Evolutionary conservation across 2,329 filamentous ascomycete species (phyloP).

Genomic region (Colletotrichum chlorophyti): DNA sequence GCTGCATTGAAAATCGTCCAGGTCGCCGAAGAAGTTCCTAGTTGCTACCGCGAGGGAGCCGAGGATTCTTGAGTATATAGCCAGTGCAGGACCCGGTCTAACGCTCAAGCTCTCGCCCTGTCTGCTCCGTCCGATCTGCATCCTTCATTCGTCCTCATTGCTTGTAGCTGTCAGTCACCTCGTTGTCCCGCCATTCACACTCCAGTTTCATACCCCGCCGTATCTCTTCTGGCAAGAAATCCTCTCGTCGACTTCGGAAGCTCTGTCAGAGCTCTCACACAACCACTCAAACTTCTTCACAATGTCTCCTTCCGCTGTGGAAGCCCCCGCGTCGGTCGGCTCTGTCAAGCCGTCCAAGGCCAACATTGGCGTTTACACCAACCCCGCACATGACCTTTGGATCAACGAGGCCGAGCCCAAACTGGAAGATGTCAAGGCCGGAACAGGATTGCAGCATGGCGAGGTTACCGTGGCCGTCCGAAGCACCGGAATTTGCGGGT

Average conservation of each 20-base stretch:
- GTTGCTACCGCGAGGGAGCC: conserved; percentile 2
- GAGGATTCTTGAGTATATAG: conserved; percentile 21
- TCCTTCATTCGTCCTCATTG: neutral
- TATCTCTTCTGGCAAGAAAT: neutral
- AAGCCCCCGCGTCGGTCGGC: conserved; percentile 31
- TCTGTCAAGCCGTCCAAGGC: conserved; percentile 66
- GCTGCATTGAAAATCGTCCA: conserved; percentile 16
- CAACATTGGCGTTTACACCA: conserved; percentile 97
- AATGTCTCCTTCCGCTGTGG: conserved; percentile 45
- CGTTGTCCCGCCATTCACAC: neutral
- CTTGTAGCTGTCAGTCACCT: neutral
- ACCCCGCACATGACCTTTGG: conserved; percentile 92
- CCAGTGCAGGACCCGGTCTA: neutral
- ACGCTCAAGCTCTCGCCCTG: neutral
- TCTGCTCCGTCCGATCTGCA: neutral
- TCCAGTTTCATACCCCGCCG: conserved; percentile 10
- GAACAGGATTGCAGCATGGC: conserved; percentile 73
- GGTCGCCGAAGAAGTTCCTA: neutral
- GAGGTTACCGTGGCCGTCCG: conserved; percentile 90
- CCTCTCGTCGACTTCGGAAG: neutral
- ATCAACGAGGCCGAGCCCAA: conserved; percentile 79
- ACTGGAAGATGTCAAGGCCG: conserved; percentile 75
- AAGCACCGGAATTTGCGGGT: conserved; percentile 97
- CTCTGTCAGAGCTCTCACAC: neutral
- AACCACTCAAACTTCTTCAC: conserved; percentile 15